Percentiles rank a stretch among this genome's conserved stretches.
Conservation (phyloP, 2,329 filamentous ascomycete genomes). For the Stagonosporopsis tanaceti region DNA sequence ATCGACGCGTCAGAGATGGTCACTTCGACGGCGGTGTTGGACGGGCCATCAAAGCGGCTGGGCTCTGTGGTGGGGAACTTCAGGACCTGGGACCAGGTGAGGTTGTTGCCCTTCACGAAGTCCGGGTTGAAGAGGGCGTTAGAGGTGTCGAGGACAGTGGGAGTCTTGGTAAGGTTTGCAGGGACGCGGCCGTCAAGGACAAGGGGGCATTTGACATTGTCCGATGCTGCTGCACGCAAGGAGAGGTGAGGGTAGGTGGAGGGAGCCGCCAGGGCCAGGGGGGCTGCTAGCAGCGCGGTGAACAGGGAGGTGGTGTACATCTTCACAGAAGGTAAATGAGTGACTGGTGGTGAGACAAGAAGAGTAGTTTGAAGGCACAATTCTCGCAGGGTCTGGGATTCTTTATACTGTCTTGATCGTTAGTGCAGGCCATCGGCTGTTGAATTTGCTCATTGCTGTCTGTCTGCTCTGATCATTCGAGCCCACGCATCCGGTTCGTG, state of each 20-base stretch:
- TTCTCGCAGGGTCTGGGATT: not conserved
- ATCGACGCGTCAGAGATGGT: conserved; percentile 67
- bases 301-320: conserved; percentile 38
- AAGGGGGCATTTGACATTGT: conserved; percentile 44
- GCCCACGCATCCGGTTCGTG: conserved; percentile 8
- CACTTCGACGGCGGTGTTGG: conserved; percentile 60
- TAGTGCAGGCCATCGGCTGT: not conserved
- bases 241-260: conserved; percentile 8
- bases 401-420: not conserved
- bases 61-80: conserved; percentile 54
- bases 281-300: conserved; percentile 29
- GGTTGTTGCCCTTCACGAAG: conserved; percentile 62
- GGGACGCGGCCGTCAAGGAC: conserved; percentile 50
- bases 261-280: conserved; percentile 39
- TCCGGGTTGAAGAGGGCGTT: conserved; percentile 59
- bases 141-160: conserved; percentile 44
- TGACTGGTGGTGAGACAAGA: conserved; percentile 12
- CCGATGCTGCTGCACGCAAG: conserved; percentile 1
- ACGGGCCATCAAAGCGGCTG: conserved; percentile 57
- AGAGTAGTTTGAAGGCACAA: not conserved
- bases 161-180: conserved; percentile 25
- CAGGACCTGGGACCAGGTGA: conserved; percentile 62
- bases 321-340: conserved; percentile 10
- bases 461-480: not conserved
- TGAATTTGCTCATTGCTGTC: not conserved